Evolutionary conservation across 2,329 filamentous ascomycete genomes (phyloP), one percentile per base, ranked within the genome.

Genomic region (Exutisphaerella laricina): DNA sequence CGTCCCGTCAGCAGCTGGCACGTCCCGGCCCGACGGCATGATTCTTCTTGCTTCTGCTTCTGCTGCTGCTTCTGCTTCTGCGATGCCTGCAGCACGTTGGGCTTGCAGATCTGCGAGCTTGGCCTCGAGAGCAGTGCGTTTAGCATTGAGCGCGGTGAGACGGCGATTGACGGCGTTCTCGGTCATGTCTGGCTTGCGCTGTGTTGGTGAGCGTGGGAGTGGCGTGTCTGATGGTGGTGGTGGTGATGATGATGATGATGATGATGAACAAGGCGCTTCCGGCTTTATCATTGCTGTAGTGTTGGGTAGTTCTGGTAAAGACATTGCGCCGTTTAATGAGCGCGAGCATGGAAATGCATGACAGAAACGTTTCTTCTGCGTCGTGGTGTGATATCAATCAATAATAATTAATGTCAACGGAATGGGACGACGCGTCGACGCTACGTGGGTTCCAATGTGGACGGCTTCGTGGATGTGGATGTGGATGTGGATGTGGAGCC

Each of bases 41-140:
- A n/a, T n/a, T n/a, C n/a, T n/a, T n/a, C n/a, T n/a, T n/a, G n/a
- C n/a, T n/a, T n/a, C n/a, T n/a, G n/a, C n/a, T n/a, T n/a, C n/a
- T n/a, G n/a, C n/a, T n/a, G n/a, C n/a, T n/a, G n/a, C n/a, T 25
- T 41, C 55, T 14, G 54, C 38, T 10, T 47, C 31, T 3, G 51
- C 55, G 18, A 69, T 53, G 12, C 70, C 57, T 4, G 56, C 52
- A 16, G 56, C 47, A 30, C 66, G 68, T 49, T 74, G 65, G 10
- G 66, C 50, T 55, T 68, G 62, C 3, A 79, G 66, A 16, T 66
- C 59, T 0, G 66, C 58, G 16, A 75, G 70, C 39, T 72, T 74
- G 9, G 66, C 56, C 60, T 75, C 66, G 31, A 79, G 68, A 16
- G 61, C 57, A 6, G 60, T 57, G 54, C 63, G 61, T 46, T 51